These are phyloP conservation scores for Leccinum arenicola DNA, from an alignment of 768 basidiomycete genomes.

Conservation along the genomic window DNA sequence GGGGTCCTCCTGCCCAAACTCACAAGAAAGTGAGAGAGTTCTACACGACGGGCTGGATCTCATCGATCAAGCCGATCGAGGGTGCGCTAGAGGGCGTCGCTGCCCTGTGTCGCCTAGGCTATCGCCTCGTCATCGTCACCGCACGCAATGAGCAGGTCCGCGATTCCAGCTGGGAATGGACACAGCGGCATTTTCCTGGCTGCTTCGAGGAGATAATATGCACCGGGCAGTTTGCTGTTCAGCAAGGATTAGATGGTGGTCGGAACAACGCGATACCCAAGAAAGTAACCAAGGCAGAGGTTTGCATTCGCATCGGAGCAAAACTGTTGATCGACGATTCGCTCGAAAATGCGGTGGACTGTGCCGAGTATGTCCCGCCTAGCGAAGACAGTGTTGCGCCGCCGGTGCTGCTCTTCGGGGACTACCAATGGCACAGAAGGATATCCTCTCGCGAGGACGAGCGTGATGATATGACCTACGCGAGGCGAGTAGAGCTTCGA, in stretches of 20 bases:
- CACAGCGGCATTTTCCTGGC: slow-evolving; percentile 62
- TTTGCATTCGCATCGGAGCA: slow-evolving; percentile 62
- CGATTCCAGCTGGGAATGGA: slow-evolving; percentile 64
- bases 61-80: slow-evolving; percentile 47
- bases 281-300: slow-evolving; percentile 69
- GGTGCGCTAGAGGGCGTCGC: slow-evolving; percentile 60
- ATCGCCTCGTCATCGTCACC: slow-evolving; percentile 70
- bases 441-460: slow-evolving; percentile 45
- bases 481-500: slow-evolving; percentile 41
- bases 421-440: slow-evolving; percentile 74
- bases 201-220: slow-evolving; percentile 62
- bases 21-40: slow-evolving; percentile 56
- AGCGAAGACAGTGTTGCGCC: slow-evolving; percentile 31
- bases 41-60: slow-evolving; percentile 51
- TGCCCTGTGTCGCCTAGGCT: slow-evolving; percentile 60
- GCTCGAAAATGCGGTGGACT: slow-evolving; percentile 69
- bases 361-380: slow-evolving; percentile 35
- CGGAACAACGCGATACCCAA: slow-evolving; percentile 41
- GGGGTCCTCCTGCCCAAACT: slow-evolving; percentile 61
- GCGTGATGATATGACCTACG: slow-evolving; percentile 52
- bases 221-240: slow-evolving; percentile 66
- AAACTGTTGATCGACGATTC: slow-evolving; percentile 78
- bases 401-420: slow-evolving; percentile 69
- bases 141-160: slow-evolving; percentile 58
- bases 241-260: slow-evolving; percentile 32